Base-by-base conservation (phyloP, 179 eudicot genomes). In the Sideroxylon spinosum region DNA sequence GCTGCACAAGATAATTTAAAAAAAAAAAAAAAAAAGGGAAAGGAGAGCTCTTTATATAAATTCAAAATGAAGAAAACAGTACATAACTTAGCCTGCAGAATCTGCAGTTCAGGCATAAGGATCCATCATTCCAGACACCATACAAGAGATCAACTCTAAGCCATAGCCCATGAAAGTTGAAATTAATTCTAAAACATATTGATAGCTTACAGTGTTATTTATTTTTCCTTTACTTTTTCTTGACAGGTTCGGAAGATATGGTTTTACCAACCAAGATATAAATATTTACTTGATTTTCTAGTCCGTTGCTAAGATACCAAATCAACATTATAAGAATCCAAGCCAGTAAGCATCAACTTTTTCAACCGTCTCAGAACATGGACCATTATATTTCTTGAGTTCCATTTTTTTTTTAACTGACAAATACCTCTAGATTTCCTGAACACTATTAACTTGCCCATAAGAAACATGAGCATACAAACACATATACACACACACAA, bases 1-100 rank as follows among this genome's bases (percentile, higher is more conserved):
- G 55, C 90, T 87, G 86, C 82, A 83, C 32, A 77, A 78, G 67
- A 53, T 32, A 32, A 32, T 37, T n/a, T n/a, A n/a, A n/a, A n/a
- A n/a, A 37, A 3, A 37, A 3, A 3, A 37, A 37, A 3, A 69
- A 65, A 28, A 78, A 12, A 69, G 59, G 7, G n/a, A n/a, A n/a
- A n/a, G n/a, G n/a, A n/a, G n/a, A n/a, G n/a, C n/a, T 1, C 44
- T 63, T 46, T 16, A 20, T 44, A 25, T 13, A 53, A 26, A 20
- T 46, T 64, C 44, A 46, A 13, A 53, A 73, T 29, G 19, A 61
- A 32, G 12, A n/a, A 28, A 64, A 50, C 9, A 23, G 20, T 14
- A 52, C 11, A 64, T 13, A 52, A 65, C 52, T 28, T 12, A 22
- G n/a, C 29, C 49, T 17, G 72, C 49, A 64, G 49, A 76, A 50